Percentiles rank a stretch among this genome's conserved stretches.
These are phyloP conservation scores for Tuber borchii DNA, from an alignment of 495 filamentous ascomycete genomes.

Conservation along the genomic window DNA sequence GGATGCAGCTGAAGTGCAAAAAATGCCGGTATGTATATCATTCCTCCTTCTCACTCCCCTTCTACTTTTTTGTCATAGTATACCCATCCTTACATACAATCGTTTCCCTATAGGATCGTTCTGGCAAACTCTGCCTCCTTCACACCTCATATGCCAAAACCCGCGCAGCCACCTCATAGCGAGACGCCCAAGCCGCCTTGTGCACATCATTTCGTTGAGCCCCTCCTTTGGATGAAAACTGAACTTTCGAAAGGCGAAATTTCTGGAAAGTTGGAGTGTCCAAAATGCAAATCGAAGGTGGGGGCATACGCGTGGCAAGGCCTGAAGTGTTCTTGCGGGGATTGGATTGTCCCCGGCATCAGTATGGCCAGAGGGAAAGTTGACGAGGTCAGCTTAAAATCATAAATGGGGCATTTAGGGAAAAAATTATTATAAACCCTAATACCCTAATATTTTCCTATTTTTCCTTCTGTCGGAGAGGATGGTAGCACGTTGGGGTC, in stretches of 20 bases:
- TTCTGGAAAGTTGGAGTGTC: constrained; percentile 76
- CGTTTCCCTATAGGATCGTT: not conserved
- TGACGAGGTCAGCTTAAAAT: constrained; percentile 55
- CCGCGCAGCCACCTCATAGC: constrained; percentile 15
- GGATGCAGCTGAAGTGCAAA: constrained; percentile 50
- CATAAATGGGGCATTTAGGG: constrained; percentile 4
- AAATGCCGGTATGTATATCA: constrained; percentile 48
- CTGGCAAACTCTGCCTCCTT: constrained; percentile 60
- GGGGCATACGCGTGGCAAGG: constrained; percentile 96
- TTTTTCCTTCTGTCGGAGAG: not conserved
- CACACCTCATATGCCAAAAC: constrained; percentile 48
- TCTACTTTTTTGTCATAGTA: constrained; percentile 38
- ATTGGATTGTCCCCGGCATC: constrained; percentile 88
- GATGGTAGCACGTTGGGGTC: not conserved
- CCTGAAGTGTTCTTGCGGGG: constrained; percentile 81
- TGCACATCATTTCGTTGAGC: constrained; percentile 81
- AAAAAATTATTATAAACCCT: not conserved
- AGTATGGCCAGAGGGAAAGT: constrained; percentile 72
- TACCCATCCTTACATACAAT: constrained; percentile 45
- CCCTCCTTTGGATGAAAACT: constrained; percentile 86
- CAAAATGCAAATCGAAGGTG: constrained; percentile 71
- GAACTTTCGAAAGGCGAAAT: constrained; percentile 69
- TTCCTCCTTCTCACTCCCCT: not conserved
- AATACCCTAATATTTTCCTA: not conserved
- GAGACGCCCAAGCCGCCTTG: constrained; percentile 48